Percentiles rank a stretch among this genome's conserved stretches.
Conservation (phyloP, 768 basidiomycete genomes). For the Amanita jacksonii region DNA sequence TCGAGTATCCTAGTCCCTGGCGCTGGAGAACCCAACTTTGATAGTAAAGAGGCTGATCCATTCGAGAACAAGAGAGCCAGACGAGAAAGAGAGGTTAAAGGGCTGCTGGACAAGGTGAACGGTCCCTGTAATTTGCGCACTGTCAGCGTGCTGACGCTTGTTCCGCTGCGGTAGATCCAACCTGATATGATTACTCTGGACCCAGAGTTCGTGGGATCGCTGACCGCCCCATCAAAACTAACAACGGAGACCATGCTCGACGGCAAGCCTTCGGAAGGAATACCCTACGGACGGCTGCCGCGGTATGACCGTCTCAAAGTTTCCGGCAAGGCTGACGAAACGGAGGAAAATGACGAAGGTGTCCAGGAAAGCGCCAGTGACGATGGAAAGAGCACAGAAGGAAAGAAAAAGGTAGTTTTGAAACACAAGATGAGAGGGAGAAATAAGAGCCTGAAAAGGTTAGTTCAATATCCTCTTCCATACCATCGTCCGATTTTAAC, state of each 20-base stretch:
- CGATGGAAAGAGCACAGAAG: constrained; percentile 26
- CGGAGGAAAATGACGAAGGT: constrained; percentile 36
- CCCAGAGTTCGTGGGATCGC: constrained; percentile 63
- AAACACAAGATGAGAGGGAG: constrained; percentile 84
- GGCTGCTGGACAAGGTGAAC: constrained; percentile 88
- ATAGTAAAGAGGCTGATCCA: constrained; percentile 88
- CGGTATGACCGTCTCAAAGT: constrained; percentile 71
- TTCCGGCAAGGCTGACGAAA: constrained; percentile 66
- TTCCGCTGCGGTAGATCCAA: constrained; percentile 49
- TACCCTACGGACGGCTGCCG: constrained; percentile 64
- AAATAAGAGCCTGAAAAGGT: constrained; percentile 73
- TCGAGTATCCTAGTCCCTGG: constrained; percentile 88
- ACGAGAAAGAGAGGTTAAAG: constrained; percentile 85
- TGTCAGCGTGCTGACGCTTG: not conserved
- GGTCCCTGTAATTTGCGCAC: too few species aligned
- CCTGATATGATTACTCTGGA: constrained; percentile 87
- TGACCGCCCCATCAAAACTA: constrained; percentile 52
- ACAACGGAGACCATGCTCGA: constrained; percentile 37
- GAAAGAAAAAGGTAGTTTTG: constrained; percentile 34
- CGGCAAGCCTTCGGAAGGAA: constrained; percentile 30
- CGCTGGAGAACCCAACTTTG: constrained; percentile 90
- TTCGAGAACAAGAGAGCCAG: constrained; percentile 79
- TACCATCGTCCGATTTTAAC: not conserved
- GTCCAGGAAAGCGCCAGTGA: constrained; percentile 31
- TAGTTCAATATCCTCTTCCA: not conserved